phyloP scores from a whole-genome alignment of 257 asterid genomes.

The Ajuga chamaepitys region DNA sequence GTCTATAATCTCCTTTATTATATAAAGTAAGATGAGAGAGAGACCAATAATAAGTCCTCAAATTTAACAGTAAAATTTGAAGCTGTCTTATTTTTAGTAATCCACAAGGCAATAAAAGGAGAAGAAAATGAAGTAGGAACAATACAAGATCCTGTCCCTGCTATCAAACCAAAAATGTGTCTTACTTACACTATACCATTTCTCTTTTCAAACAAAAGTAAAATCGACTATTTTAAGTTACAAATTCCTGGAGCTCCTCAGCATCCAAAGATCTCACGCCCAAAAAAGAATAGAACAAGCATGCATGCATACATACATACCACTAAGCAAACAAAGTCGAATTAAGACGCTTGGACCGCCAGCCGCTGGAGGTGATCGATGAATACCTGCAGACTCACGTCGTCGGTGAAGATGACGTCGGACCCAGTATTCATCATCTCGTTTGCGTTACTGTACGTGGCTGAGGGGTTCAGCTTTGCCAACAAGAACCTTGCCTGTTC shows the following conservation, averaged over 20 bases:
- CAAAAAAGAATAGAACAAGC: neutral
- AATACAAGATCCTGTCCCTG: constrained; percentile 19
- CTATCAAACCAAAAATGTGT: constrained; percentile 18
- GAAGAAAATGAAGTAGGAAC: neutral
- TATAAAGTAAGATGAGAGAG: too few species aligned
- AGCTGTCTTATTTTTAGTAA: neutral
- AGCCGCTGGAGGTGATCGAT: constrained; percentile 91
- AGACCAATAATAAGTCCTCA: too few species aligned
- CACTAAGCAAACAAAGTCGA: neutral
- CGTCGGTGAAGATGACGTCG: constrained; percentile 91
- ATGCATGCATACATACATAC: neutral
- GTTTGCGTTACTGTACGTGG: constrained; percentile 75
- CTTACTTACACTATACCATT: constrained; percentile 31
- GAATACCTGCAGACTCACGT: constrained; percentile 87
- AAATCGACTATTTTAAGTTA: constrained; percentile 20
- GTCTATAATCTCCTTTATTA: too few species aligned
- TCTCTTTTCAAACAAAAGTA: neutral
- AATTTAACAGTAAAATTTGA: too few species aligned
- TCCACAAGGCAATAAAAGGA: neutral
- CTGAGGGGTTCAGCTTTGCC: constrained; percentile 97
- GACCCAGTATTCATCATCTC: constrained; percentile 88
- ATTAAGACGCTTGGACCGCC: constrained; percentile 90
- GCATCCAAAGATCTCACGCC: constrained; percentile 14
- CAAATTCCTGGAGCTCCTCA: constrained; percentile 21
- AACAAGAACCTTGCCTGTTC: constrained; percentile 89